phyloP scores from a whole-genome alignment of 148 eudicot species.

The Vaccinium corymbosum region DNA sequence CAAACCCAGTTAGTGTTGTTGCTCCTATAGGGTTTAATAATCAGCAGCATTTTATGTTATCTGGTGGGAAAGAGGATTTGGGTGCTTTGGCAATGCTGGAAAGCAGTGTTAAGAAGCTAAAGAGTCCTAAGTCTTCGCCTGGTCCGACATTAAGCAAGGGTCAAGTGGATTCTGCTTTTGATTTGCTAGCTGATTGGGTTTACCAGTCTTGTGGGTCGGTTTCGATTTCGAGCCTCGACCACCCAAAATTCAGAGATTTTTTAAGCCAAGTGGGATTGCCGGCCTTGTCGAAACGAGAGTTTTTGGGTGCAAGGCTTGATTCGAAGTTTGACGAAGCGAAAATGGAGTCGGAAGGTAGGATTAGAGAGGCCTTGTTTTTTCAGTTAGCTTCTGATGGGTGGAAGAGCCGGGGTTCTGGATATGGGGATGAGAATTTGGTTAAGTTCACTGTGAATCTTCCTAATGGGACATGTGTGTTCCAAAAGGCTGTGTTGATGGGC shows the following conservation, averaged over 20 bases:
- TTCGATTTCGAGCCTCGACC: conserved; percentile 16
- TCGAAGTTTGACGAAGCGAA: conserved; percentile 11
- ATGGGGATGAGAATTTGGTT: conserved; percentile 18
- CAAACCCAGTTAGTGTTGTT: not conserved
- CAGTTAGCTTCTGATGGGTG: conserved; percentile 22
- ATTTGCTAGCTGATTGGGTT: conserved; percentile 17
- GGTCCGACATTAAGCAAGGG: conserved; percentile 15
- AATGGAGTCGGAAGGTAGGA: conserved; percentile 15
- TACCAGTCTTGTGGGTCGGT: conserved; percentile 22
- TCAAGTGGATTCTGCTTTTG: conserved; percentile 12
- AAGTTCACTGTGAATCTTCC: conserved; percentile 23
- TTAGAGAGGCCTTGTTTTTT: conserved; percentile 18
- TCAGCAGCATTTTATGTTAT: conserved; percentile 20
- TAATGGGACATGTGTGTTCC: conserved; percentile 20
- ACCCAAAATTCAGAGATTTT: conserved; percentile 19
- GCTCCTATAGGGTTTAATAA: not conserved
- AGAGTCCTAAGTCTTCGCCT: conserved; percentile 18
- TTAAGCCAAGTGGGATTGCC: conserved; percentile 17
- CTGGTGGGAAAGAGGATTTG: conserved; percentile 25
- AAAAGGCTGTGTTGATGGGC: conserved; percentile 14
- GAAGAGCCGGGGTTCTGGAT: conserved; percentile 15
- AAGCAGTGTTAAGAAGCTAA: conserved; percentile 21
- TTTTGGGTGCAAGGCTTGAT: conserved; percentile 16
- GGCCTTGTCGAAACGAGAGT: conserved; percentile 9
- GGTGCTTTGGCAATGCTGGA: conserved; percentile 24